These are phyloP conservation scores for Ceratobasidium sp. DNA, from an alignment of 1,284 basidiomycete genomes.

Conservation along the genomic window DNA sequence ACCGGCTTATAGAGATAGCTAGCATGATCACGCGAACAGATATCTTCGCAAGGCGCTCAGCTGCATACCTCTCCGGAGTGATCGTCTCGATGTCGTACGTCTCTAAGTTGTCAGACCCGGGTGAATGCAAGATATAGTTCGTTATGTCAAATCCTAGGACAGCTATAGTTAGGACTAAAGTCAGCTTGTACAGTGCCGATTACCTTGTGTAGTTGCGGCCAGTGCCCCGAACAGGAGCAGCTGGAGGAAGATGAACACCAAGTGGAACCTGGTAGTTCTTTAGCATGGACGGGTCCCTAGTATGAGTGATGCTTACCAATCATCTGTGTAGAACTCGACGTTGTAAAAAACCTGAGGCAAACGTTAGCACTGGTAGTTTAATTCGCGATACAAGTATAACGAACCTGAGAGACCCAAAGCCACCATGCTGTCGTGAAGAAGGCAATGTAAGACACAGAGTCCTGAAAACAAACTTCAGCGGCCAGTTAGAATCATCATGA, in stretches of 20 bases:
- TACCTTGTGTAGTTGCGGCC: slow-evolving; percentile 24
- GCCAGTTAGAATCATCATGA: neutral
- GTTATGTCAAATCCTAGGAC: too few relatives aligned
- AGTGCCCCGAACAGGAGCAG: slow-evolving; percentile 18
- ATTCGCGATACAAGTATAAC: neutral
- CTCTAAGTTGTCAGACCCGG: slow-evolving; percentile 1
- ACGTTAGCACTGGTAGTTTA: neutral
- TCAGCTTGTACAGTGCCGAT: neutral
- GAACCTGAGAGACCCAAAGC: slow-evolving; percentile 34
- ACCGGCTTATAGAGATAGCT: slow-evolving; percentile 20
- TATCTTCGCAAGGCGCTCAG: slow-evolving; percentile 18
- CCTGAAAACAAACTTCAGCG: neutral
- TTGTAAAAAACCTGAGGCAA: slow-evolving; percentile 8
- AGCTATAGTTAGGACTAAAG: neutral
- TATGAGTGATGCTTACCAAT: slow-evolving; percentile 5
- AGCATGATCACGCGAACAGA: slow-evolving; percentile 17
- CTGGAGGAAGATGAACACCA: neutral
- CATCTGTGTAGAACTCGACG: slow-evolving; percentile 28
- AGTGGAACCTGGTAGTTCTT: slow-evolving; percentile 15
- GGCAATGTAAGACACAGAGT: slow-evolving; percentile 14
- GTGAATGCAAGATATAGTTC: slow-evolving; percentile 31
- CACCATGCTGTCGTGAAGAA: slow-evolving; percentile 32
- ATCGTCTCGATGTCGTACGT: neutral
- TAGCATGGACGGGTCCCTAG: neutral
- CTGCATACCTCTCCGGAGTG: slow-evolving; percentile 8